These are phyloP conservation scores for Trichocladium antarcticum DNA, from an alignment of 495 filamentous ascomycete genomes.

Conservation along the genomic window DNA sequence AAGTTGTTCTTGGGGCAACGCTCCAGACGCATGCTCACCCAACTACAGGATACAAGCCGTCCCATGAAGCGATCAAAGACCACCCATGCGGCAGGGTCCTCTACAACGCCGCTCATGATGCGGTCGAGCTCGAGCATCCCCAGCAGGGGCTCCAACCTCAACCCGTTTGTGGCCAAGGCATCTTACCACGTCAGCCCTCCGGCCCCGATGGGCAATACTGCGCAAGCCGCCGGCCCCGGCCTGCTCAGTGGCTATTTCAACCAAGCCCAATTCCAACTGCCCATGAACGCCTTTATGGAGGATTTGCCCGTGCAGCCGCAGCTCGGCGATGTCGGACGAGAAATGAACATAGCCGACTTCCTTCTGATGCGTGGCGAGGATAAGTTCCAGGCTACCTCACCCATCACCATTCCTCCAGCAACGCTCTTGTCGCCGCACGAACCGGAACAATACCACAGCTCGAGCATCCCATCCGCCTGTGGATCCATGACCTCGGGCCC, in stretches of 20 bases:
- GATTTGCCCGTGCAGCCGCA: slow-evolving; percentile 1
- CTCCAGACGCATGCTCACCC: slow-evolving; percentile 4
- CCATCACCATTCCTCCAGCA: slow-evolving; percentile 16
- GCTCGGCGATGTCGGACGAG: slow-evolving; percentile 5
- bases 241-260: slow-evolving; percentile 8
- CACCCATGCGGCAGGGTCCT: slow-evolving; percentile 14
- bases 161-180: slow-evolving; percentile 6
- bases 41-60: slow-evolving; percentile 15
- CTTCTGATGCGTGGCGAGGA: slow-evolving; percentile 12
- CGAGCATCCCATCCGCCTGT: slow-evolving; percentile 26
- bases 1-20: background rate
- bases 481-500: slow-evolving; percentile 38
- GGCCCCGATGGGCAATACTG: background rate
- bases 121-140: slow-evolving; percentile 21
- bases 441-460: slow-evolving; percentile 8
- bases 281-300: slow-evolving; percentile 4
- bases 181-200: slow-evolving; percentile 8
- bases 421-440: slow-evolving; percentile 11
- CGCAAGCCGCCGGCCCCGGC: background rate
- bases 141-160: background rate
- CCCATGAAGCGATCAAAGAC: slow-evolving; percentile 30
- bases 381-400: slow-evolving; percentile 4
- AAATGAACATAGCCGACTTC: slow-evolving; percentile 19
- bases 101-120: slow-evolving; percentile 18
- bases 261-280: slow-evolving; percentile 12